Evolutionary conservation across 768 basidiomycete species (phyloP).

Genomic region (Kwoniella bestiolae): DNA sequence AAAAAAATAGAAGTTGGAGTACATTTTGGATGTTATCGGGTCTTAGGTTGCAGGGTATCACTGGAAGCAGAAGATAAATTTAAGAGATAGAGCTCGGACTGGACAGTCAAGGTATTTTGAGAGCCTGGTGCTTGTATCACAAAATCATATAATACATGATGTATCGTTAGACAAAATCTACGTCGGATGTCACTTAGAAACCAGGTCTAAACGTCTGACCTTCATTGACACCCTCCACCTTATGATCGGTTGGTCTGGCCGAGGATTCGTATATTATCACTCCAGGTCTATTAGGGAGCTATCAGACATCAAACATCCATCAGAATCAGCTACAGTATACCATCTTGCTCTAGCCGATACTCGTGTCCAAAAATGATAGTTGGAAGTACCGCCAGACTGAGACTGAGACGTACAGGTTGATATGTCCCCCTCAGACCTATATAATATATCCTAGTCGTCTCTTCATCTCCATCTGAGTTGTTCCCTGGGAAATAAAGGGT

Average conservation of each 20-base stretch:
- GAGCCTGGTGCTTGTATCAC: too few species aligned
- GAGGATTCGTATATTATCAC: slow-evolving; percentile 86
- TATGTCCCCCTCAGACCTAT: slow-evolving; percentile 76
- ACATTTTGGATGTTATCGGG: too few species aligned
- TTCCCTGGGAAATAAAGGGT: slow-evolving; percentile 77
- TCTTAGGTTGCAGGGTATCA: too few species aligned
- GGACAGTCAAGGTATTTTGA: too few species aligned
- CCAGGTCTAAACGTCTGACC: slow-evolving; percentile 27
- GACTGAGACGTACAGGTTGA: slow-evolving; percentile 41
- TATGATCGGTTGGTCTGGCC: slow-evolving; percentile 84
- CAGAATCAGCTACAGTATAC: too few species aligned
- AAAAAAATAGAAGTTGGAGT: too few species aligned
- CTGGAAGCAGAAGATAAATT: too few species aligned
- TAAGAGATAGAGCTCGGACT: too few species aligned
- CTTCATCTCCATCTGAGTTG: slow-evolving; percentile 63
- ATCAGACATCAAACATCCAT: slow-evolving; percentile 1
- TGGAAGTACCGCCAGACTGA: not conserved
- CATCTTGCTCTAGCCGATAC: too few species aligned
- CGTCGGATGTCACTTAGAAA: too few species aligned
- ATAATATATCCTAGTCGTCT: slow-evolving; percentile 77
- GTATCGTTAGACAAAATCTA: too few species aligned
- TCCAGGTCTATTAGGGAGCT: slow-evolving; percentile 78
- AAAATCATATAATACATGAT: not conserved
- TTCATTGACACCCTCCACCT: slow-evolving; percentile 28
- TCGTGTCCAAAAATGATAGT: slow-evolving; percentile 14